Evolutionary conservation across 2,329 filamentous ascomycete species (phyloP).

Genomic region (Xylaria hypoxylon): DNA sequence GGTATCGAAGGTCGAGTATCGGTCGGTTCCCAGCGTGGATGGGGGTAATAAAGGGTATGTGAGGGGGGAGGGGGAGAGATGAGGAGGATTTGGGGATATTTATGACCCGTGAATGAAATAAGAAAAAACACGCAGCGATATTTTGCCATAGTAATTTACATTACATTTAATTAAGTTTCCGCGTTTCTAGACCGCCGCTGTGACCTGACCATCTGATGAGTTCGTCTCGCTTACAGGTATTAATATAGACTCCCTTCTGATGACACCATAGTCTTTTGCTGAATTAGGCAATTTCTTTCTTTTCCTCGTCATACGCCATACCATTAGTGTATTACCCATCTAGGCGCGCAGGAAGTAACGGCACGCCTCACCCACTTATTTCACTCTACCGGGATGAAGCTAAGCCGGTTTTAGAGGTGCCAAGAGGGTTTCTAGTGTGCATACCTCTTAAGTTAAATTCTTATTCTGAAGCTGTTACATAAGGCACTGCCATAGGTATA

Average conservation of each 20-base stretch:
- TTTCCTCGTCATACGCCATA: not conserved
- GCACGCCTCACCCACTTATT: no score
- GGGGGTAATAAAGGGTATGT: not conserved
- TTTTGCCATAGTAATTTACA: no score
- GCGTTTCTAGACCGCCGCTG: conserved; percentile 15
- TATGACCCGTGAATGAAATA: conserved; percentile 9
- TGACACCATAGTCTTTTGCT: conserved; percentile 22
- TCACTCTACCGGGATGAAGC: not conserved
- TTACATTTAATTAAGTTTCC: conserved; percentile 3
- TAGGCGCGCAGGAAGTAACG: not conserved
- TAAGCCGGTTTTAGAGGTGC: not conserved
- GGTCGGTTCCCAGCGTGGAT: conserved; percentile 4
- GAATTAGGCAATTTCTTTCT: conserved; percentile 20
- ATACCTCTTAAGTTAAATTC: no score
- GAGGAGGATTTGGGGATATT: conserved; percentile 3
- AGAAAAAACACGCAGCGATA: no score
- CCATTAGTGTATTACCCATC: no score
- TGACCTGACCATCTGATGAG: conserved; percentile 20
- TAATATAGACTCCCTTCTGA: not conserved
- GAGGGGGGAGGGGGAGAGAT: not conserved
- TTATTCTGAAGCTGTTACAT: no score
- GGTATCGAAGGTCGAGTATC: conserved; percentile 4
- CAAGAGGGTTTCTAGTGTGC: no score
- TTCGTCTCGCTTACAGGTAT: conserved; percentile 18
- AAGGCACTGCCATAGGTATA: no score